These are phyloP conservation scores for Hypoxylon perforatum DNA, from an alignment of 495 filamentous ascomycete species.

Conservation along the genomic window DNA sequence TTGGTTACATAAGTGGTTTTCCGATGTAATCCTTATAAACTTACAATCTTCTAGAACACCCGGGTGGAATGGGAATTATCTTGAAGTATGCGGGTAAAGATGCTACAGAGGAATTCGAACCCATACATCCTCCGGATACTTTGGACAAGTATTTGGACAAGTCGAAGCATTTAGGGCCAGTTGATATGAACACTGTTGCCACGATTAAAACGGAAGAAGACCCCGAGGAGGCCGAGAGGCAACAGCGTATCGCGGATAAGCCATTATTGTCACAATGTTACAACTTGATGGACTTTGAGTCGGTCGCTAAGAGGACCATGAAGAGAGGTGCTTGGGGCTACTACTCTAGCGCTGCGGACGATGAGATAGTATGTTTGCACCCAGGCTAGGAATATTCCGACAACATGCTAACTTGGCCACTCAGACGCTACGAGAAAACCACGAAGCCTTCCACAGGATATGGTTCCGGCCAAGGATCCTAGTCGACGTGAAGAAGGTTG, in stretches of 20 bases:
- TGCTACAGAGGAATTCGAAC: slow-evolving; percentile 84
- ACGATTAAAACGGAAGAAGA: slow-evolving; percentile 74
- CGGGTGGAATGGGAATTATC: slow-evolving; percentile 82
- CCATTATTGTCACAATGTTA: slow-evolving; percentile 89
- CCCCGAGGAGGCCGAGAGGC: slow-evolving; percentile 80
- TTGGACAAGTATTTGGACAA: slow-evolving; percentile 84
- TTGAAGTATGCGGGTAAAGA: slow-evolving; percentile 89
- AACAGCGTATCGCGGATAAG: slow-evolving; percentile 79
- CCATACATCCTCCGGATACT: slow-evolving; percentile 82
- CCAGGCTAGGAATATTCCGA: background rate
- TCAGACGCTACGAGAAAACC: slow-evolving; percentile 96
- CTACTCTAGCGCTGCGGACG: slow-evolving; percentile 94
- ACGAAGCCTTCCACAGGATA: slow-evolving; percentile 94
- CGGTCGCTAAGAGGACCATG: slow-evolving; percentile 87
- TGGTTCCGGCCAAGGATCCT: slow-evolving; percentile 94
- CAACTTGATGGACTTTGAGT: slow-evolving; percentile 95
- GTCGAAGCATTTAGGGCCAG: slow-evolving; percentile 88
- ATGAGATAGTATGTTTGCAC: slow-evolving; percentile 81
- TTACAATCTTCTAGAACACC: slow-evolving; percentile 67
- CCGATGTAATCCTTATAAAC: background rate
- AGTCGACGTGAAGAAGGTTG: slow-evolving; percentile 86
- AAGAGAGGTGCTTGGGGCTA: slow-evolving; percentile 97
- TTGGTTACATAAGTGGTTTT: slow-evolving; percentile 32
- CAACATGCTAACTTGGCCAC: background rate
- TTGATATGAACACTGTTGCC: slow-evolving; percentile 88